Conservation (phyloP, 306 rosid species). For the Bauhinia variegata region DNA sequence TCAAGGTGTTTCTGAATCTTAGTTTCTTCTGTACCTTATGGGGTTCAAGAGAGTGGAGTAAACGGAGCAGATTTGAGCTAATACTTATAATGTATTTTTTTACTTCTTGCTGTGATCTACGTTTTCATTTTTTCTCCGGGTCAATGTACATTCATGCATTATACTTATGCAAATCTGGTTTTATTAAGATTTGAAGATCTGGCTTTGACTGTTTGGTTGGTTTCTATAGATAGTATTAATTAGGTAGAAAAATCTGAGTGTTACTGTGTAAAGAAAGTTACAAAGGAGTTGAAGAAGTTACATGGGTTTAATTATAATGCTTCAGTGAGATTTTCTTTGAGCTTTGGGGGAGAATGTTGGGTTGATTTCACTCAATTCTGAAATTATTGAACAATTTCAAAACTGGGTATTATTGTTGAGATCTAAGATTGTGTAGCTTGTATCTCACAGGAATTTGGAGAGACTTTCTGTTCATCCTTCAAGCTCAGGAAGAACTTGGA, state of each 20-base stretch:
- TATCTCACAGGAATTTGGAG: slow-evolving; percentile 73
- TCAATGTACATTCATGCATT: slow-evolving; percentile 37
- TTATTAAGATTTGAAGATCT: slow-evolving; percentile 49
- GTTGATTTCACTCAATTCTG: slow-evolving; percentile 21
- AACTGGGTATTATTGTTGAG: slow-evolving; percentile 27
- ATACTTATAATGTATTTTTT: slow-evolving; percentile 4
- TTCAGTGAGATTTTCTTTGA: slow-evolving; percentile 10
- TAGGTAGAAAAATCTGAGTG: slow-evolving; percentile 19
- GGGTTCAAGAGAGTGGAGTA: too few relatives aligned
- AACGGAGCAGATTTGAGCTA: slow-evolving; percentile 16
- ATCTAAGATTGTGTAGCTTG: slow-evolving; percentile 34
- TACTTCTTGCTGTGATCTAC: slow-evolving; percentile 16
- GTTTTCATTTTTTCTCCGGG: slow-evolving; percentile 30
- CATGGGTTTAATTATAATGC: background rate
- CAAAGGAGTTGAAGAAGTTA: background rate
- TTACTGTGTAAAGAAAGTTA: background rate
- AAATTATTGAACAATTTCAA: slow-evolving; percentile 11
- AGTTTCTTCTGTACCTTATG: too few relatives aligned
- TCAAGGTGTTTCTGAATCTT: slow-evolving; percentile 3
- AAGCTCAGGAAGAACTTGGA: slow-evolving; percentile 16
- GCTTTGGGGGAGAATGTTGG: slow-evolving; percentile 15
- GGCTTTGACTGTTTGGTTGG: slow-evolving; percentile 30
- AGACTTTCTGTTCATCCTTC: slow-evolving; percentile 22
- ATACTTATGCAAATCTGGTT: slow-evolving; percentile 15
- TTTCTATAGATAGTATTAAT: slow-evolving; percentile 20